Evolutionary conservation across 1,139 yeast species (phyloP).

Genomic region (Debaryomyces robertsiae): DNA sequence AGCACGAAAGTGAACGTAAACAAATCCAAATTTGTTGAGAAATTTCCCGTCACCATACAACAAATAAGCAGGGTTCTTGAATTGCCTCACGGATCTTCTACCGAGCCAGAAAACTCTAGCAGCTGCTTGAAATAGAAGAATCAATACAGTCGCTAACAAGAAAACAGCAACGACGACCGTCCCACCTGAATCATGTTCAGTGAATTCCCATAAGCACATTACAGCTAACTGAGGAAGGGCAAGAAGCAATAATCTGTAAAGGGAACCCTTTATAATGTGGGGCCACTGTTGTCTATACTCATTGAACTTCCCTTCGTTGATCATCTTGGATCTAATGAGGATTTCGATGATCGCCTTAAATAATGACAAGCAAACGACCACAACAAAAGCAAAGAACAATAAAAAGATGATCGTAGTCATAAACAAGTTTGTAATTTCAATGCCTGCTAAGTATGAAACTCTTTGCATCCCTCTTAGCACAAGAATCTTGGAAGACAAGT

Average conservation of each 20-base stretch:
- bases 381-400: slow-evolving; percentile 72
- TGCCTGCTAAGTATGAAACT: slow-evolving; percentile 80
- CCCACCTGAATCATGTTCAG: slow-evolving; percentile 82
- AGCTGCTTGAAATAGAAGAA: slow-evolving; percentile 73
- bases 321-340: slow-evolving; percentile 57
- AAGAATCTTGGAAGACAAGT: slow-evolving; percentile 63
- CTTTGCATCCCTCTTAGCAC: slow-evolving; percentile 90
- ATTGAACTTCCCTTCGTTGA: slow-evolving; percentile 66
- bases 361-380: slow-evolving; percentile 63
- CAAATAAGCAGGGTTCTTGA: slow-evolving; percentile 90
- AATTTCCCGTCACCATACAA: slow-evolving; percentile 81
- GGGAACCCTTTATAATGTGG: slow-evolving; percentile 79
- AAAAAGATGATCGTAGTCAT: slow-evolving; percentile 86
- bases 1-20: slow-evolving; percentile 90
- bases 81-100: slow-evolving; percentile 65
- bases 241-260: slow-evolving; percentile 77
- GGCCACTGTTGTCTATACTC: slow-evolving; percentile 85
- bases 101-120: slow-evolving; percentile 72
- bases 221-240: slow-evolving; percentile 87
- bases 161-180: slow-evolving; percentile 77
- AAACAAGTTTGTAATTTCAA: slow-evolving; percentile 84
- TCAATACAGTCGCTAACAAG: slow-evolving; percentile 56
- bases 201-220: slow-evolving; percentile 87
- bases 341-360: slow-evolving; percentile 79
- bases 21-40: slow-evolving; percentile 86